These are phyloP conservation scores for Oleoguttula mirabilis DNA, from an alignment of 495 filamentous ascomycete species.

Conservation along the genomic window DNA sequence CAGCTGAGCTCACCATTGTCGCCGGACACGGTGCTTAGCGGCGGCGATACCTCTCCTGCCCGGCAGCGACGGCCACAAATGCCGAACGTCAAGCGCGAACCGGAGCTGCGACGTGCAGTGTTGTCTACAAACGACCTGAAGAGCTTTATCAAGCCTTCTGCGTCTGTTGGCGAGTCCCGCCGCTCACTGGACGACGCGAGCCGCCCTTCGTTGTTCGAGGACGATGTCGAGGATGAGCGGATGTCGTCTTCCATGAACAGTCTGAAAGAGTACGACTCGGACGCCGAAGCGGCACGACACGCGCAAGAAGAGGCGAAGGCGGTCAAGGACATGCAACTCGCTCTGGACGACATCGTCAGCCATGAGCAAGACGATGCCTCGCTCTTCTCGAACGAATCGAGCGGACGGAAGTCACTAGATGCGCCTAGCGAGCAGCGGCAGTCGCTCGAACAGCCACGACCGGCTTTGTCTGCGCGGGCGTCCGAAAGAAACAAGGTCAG, in stretches of 20 bases:
- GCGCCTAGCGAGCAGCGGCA: constrained; percentile 39
- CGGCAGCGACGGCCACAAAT: constrained; percentile 7
- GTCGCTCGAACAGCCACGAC: constrained; percentile 25
- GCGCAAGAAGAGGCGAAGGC: constrained; percentile 40
- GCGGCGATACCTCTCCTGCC: constrained; percentile 15
- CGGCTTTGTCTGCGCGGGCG: constrained; percentile 19
- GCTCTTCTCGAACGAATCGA: constrained; percentile 34
- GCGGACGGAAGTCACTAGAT: constrained; percentile 31
- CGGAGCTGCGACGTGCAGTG: constrained; percentile 46
- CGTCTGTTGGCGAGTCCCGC: constrained; percentile 29
- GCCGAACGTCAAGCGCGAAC: constrained; percentile 13
- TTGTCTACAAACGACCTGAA: constrained; percentile 47
- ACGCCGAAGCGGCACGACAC: constrained; percentile 20
- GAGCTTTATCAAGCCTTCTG: constrained; percentile 29
- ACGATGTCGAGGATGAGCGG: constrained; percentile 53
- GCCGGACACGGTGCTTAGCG: constrained; percentile 5
- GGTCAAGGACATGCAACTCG: constrained; percentile 87
- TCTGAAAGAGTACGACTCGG: constrained; percentile 39
- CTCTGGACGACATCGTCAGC: constrained; percentile 89
- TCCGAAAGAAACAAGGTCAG: constrained; percentile 56
- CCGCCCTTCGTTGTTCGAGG: constrained; percentile 49
- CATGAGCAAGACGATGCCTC: constrained; percentile 47
- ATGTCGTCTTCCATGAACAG: constrained; percentile 50
- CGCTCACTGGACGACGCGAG: constrained; percentile 46
- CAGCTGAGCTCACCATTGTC: constrained; percentile 22